Base-by-base conservation (phyloP, 306 rosid species). In the Fagus sylvatica region DNA sequence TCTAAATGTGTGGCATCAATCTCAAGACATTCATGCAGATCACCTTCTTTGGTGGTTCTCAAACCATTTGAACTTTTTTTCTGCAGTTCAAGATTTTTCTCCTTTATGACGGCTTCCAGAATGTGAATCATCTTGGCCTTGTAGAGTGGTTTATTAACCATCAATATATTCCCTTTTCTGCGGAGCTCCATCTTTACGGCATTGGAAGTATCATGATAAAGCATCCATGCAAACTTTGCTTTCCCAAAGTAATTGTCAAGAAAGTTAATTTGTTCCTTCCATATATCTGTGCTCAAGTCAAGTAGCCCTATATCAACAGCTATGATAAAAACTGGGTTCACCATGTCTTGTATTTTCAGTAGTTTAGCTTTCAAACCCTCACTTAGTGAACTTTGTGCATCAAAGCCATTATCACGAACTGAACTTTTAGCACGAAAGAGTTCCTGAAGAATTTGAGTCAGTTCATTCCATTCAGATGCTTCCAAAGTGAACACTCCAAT, bases 401-500 rank as follows among this genome's bases (percentile, higher is more conserved):
- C 97, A 48, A 87, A 92, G 74, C 90, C 87, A 71, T 76, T 84
- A 43, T 19, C 74, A 30, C 57, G 82, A n/a, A 74, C 79, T 39
- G 91, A 83, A 64, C 81, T 92, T 82, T 82, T 88, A 66, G 81
- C 88, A 53, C 77, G 87, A 75, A 93, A 93, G 85, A 96, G 93
- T 77, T 90, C 91, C 61, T 88, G 78, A 71, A 96, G 92, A 76
- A 88, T 76, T 71, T 92, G 97, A 34, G 99, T 91, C 72, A 96
- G 85, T 79, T 89, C 99, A 74, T 96, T 96, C 99, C 99, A 96
- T 75, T 96, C 99, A 7, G 97, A 93, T 56, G 93, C 93, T 87
- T 90, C 93, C 80, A 96, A 62, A 60, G 92, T 84, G 82, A 82
- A 80, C 49, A 85, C 88, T 78, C 97, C 96, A 17, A 79, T 88